Evolutionary conservation across 768 basidiomycete genomes (phyloP), one percentile per base, ranked within the genome.

Genomic region (Naematelia aurantialba): DNA sequence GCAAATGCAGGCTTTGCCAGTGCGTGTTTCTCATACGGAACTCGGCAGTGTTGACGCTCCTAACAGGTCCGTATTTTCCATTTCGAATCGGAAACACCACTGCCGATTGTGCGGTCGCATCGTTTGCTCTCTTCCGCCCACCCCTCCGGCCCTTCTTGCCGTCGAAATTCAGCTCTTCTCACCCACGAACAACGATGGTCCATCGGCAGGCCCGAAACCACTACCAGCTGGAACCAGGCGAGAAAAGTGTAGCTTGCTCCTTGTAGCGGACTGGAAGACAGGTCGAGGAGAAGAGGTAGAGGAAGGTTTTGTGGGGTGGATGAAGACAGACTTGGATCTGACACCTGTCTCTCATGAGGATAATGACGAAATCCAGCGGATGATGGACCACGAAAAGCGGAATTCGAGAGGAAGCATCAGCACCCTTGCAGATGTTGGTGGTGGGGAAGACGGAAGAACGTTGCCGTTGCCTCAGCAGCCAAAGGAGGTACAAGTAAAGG

Each of bases 41-140:
- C n/a, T n/a, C n/a, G 22, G 11, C 14, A 19, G 21, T 19, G 3
- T 11, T 22, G 1, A 12, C 52, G 52, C 27, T 55, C n/a, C 39
- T 60, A 22, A 11, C 29, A 51, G 81, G 83, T 51, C 79, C 1
- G 84, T 87, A 1, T 98, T 98, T 73, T 89, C 92, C 0, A 78
- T 98, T 2, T 89, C 91, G 0, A 94, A 91, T 66, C 85, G 94
- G 13, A 94, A 94, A 78, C 94, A 98, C 67, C 94, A 98, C 72
- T 98, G 94, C 73, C 86, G 94, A 8, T 80, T 97, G 13, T 98
- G 94, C 66, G 94, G 94, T 0, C 82, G 86, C 56, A 89, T 97
- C 42, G 85, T 97, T 12, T 98, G 94, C 70, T 88, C 92, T 0
- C 81, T 96, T 3, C 90, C 91, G 0, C 80, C 86, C 11, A 91